Percentiles rank a stretch among this genome's conserved stretches.
These are phyloP conservation scores for Tephrocybe sp. DNA, from an alignment of 768 basidiomycete species.

Conservation along the genomic window DNA sequence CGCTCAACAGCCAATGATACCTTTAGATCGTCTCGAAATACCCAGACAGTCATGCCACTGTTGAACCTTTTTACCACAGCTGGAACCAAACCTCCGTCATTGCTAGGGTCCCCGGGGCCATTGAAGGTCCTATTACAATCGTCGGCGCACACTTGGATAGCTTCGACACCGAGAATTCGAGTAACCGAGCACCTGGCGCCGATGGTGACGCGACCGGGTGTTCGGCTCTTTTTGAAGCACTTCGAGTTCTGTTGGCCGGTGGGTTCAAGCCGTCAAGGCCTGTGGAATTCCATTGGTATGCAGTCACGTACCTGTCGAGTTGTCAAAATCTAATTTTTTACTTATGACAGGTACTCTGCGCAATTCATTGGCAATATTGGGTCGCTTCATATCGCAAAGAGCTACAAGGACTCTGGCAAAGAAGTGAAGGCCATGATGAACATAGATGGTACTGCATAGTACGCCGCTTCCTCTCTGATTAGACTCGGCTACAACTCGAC, in stretches of 20 bases:
- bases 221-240: constrained; percentile 46
- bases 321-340: too few species aligned
- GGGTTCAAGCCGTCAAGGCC: constrained; percentile 41
- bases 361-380: constrained; percentile 52
- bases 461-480: constrained; percentile 12
- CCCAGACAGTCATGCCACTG: constrained; percentile 1
- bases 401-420: constrained; percentile 39
- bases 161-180: constrained; percentile 22
- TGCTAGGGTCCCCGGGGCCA: constrained; percentile 19
- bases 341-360: constrained; percentile 28
- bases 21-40: background rate
- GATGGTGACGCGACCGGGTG: constrained; percentile 44
- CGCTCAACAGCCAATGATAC: background rate
- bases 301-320: too few species aligned
- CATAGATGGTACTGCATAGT: constrained; percentile 45
- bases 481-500: too few species aligned
- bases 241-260: constrained; percentile 38
- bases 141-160: constrained; percentile 30
- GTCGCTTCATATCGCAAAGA: constrained; percentile 44
- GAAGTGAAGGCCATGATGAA: constrained; percentile 43
- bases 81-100: constrained; percentile 13
- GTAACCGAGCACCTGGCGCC: constrained; percentile 33
- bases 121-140: constrained; percentile 22
- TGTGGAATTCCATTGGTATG: constrained; percentile 48
- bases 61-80: background rate